Base-by-base conservation (phyloP, 2,329 filamentous ascomycete genomes). In the Keithomyces neogunnii region DNA sequence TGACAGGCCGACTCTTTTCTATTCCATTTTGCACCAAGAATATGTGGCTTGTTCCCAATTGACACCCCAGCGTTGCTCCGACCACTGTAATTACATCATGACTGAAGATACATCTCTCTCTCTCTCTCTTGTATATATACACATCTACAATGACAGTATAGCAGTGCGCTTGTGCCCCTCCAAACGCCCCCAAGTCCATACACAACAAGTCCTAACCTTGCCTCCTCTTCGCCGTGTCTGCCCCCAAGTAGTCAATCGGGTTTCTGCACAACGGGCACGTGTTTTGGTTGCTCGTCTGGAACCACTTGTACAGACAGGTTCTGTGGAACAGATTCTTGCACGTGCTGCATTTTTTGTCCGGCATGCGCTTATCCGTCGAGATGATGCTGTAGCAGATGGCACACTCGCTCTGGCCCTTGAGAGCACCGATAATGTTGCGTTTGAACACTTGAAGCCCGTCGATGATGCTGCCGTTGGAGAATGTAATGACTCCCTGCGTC, bases 361-460 rank as follows among this genome's bases (percentile, higher is more conserved):
- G 93, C 66, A 95, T 82, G 68, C 87, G 86, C 74, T 88, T 88
- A 66, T 96, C 91, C 6, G 81, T 82, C 19, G 89, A 89, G 56
- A 99, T 89, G 63, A 99, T 90, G 53, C 85, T 90, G 73, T 97
- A 97, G 74, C 92, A 97, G 64, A 97, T 97, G 8, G 93, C 89
- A 64, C 93, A 99, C 68, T 99, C 93, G 26, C 81, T 88, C 69
- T 97, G 91, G 36, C 91, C 93, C 71, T 95, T 93, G 57, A 99
- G 77, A 3, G 89, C 88, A 1, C 89, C 89, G 11, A 85, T 81
- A 10, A 99, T 85, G 66, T 97, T 97, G 56, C 85, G 82, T 56
- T 88, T 83, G 76, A 95, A 97, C 7, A 89, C 84, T 10, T 85
- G 77, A 32, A 99, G 73, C 1, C 91, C 93, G 59, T 97, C 92